Percentiles rank a stretch among this genome's conserved stretches.
phyloP scores from a whole-genome alignment of 345 rosid species.

The Populus simonii region DNA sequence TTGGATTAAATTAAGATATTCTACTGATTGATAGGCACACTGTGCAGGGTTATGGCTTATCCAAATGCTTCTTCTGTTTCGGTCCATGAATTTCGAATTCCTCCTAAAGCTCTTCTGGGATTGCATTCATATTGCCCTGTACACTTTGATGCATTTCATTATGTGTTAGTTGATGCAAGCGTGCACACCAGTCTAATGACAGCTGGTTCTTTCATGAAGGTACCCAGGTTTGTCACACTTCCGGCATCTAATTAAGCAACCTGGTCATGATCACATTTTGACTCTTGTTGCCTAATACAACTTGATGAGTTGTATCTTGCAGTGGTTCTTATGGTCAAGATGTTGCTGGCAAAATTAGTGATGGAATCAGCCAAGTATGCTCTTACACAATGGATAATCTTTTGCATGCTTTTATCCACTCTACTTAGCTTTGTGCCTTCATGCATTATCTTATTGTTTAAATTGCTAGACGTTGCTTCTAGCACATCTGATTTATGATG shows the following conservation, averaged over 20 bases:
- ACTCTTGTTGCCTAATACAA: conserved; percentile 14
- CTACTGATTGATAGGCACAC: neutral
- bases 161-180: conserved; percentile 75
- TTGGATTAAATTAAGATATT: neutral
- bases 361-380: conserved; percentile 57
- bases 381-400: neutral
- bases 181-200: conserved; percentile 69
- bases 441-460: neutral
- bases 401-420: neutral
- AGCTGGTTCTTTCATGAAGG: conserved; percentile 50
- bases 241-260: neutral
- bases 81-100: conserved; percentile 83
- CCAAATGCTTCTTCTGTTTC: conserved; percentile 60
- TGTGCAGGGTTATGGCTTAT: conserved; percentile 50
- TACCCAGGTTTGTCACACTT: conserved; percentile 57
- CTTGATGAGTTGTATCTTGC: conserved; percentile 30
- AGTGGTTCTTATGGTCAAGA: conserved; percentile 42
- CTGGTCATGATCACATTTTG: conserved; percentile 1
- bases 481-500: neutral
- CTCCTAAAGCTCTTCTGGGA: conserved; percentile 88
- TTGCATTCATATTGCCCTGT: conserved; percentile 93
- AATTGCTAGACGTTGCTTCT: neutral
- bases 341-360: conserved; percentile 39
- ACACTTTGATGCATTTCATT: conserved; percentile 80
- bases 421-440: neutral